These are phyloP conservation scores for Suillus plorans DNA, from an alignment of 768 basidiomycete species.

Conservation along the genomic window DNA sequence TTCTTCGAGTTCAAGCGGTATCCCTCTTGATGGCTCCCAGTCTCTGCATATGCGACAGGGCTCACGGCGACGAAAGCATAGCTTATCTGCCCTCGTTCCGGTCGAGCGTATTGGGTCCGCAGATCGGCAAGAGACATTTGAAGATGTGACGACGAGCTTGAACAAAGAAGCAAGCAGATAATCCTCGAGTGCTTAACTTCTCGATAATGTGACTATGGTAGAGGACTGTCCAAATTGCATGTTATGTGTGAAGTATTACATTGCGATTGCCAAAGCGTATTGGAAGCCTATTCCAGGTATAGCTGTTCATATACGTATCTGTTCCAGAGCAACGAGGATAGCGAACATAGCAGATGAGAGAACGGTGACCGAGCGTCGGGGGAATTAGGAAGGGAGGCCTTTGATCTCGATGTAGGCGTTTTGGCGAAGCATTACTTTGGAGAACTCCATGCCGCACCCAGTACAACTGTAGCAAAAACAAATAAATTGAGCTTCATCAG, in stretches of 20 bases:
- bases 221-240: conserved; percentile 17
- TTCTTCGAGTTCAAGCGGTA: conserved; percentile 15
- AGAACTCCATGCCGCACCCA: conserved; percentile 40
- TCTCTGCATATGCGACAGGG: conserved; percentile 43
- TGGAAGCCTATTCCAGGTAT: conserved; percentile 16
- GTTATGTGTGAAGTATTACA: conserved; percentile 28
- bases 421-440: conserved; percentile 38
- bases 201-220: conserved; percentile 18
- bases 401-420: conserved; percentile 42
- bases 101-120: conserved; percentile 64
- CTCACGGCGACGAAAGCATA: conserved; percentile 57
- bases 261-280: conserved; percentile 19
- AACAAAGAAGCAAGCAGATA: conserved; percentile 60
- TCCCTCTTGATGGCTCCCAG: conserved; percentile 34
- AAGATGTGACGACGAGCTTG: conserved; percentile 61
- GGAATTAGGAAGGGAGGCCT: conserved; percentile 34
- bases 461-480: conserved; percentile 30
- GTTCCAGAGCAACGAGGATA: conserved; percentile 5
- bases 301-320: conserved; percentile 1
- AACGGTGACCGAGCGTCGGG: neutral
- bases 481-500: neutral
- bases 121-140: conserved; percentile 57
- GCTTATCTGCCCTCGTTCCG: conserved; percentile 62
- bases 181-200: conserved; percentile 19
- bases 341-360: neutral